Conservation (phyloP, 2,329 filamentous ascomycete species). For the Ophiostoma sp. region DNA sequence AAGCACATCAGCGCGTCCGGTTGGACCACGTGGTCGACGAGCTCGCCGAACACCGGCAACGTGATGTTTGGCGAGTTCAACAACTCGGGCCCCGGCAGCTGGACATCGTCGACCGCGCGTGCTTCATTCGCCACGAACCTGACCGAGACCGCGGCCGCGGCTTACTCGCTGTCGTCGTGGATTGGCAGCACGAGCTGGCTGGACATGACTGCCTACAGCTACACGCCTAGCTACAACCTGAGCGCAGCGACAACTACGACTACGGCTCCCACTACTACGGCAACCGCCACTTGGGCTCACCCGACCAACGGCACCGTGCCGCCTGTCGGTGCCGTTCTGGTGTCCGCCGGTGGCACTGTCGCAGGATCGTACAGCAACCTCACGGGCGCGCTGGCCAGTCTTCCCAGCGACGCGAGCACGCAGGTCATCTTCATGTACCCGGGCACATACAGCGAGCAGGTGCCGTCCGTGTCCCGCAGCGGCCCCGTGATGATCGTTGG, state of each 20-base stretch:
- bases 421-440: conserved; percentile 35
- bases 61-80: conserved; percentile 47
- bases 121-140: conserved; percentile 36
- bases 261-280: background rate
- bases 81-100: conserved; percentile 51
- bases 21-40: conserved; percentile 43
- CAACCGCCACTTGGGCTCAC: background rate
- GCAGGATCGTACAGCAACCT: conserved; percentile 38
- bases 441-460: conserved; percentile 40
- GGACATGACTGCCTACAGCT: background rate
- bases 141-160: conserved; percentile 34
- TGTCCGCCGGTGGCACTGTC: conserved; percentile 18
- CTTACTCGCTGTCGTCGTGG: background rate
- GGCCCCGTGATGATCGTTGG: conserved; percentile 27
- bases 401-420: conserved; percentile 39
- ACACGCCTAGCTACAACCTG: background rate
- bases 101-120: conserved; percentile 24
- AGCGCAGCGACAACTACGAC: background rate
- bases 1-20: conserved; percentile 54
- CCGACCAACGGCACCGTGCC: background rate
- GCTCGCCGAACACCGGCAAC: conserved; percentile 32
- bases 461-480: conserved; percentile 35
- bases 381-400: conserved; percentile 39
- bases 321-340: conserved; percentile 11
- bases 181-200: background rate